Base-by-base conservation (phyloP, 176 grass and related monocot species). In the Cenchrus americanus region DNA sequence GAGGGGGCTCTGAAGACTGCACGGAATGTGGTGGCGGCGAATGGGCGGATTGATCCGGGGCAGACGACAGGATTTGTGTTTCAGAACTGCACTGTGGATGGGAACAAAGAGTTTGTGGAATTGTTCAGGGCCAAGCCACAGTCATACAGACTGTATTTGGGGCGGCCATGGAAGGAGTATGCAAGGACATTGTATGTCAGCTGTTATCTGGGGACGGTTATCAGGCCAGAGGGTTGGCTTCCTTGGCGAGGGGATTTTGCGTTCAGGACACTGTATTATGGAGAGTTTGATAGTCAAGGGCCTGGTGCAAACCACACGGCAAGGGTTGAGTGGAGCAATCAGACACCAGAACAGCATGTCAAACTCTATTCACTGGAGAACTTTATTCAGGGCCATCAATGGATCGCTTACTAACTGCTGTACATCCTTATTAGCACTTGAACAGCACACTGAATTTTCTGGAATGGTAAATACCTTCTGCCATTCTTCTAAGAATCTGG, bases 91-190 rank as follows among this genome's bases (percentile, higher is more conserved):
- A 83, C 61, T 0, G 76, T 98, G 23, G 90, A 86, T 81, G 91
- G 91, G 12, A 89, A 43, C 75, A 65, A 57, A 5, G 91, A 93
- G 47, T 95, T 90, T 78, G 14, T 89, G 22, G 63, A 30, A 3
- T 70, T 93, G 68, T 93, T 88, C 59, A 40, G 6, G 68, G 73
- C 74, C 59, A 95, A 90, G 15, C 89, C 88, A 2, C 40, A 66
- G 26, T 92, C 87, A 0, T 86, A 98, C 62, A 58, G 83, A 54
- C 57, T 91, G 51, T 98, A 95, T 73, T 79, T 98, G 66, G 96
- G 96, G 15, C 87, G 96, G 11, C 96, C 93, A 37, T 98, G 96
- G 96, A 98, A 98, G 80, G 93, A 93, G 80, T 95, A 92, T 76
- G 72, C 91, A 1, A 90, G 89, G 77, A 92, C 87, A 18, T 59